These are phyloP conservation scores for Mortierella sp. DNA, from an alignment of 371 early-diverging fungal genomes.

Conservation along the genomic window DNA sequence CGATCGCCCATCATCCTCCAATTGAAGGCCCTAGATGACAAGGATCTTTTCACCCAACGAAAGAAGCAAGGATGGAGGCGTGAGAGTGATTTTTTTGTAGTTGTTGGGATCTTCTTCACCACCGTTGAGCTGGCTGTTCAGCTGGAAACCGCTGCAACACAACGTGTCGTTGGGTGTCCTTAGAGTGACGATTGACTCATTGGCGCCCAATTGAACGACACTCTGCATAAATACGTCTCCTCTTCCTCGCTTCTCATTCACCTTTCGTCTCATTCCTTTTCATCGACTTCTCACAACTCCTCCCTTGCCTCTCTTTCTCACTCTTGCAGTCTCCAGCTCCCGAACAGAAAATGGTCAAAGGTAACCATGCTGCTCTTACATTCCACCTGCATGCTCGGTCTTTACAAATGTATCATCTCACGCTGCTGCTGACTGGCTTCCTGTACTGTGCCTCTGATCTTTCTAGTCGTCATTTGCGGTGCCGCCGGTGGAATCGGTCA, in stretches of 20 bases:
- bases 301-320: neutral
- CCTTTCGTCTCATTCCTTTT: conserved; percentile 1
- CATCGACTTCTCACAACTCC: neutral
- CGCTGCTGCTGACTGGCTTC: too few relatives aligned
- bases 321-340: conserved; percentile 24
- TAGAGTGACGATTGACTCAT: too few relatives aligned
- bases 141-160: too few relatives aligned
- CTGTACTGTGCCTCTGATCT: too few relatives aligned
- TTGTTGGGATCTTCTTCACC: too few relatives aligned
- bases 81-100: too few relatives aligned
- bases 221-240: neutral
- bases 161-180: too few relatives aligned
- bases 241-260: conserved; percentile 2
- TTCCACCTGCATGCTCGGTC: neutral
- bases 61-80: too few relatives aligned
- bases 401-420: neutral
- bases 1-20: too few relatives aligned
- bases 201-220: too few relatives aligned
- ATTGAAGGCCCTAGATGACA: too few relatives aligned
- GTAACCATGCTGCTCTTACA: conserved; percentile 1
- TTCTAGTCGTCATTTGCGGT: conserved; percentile 74
- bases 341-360: conserved; percentile 44
- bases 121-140: neutral
- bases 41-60: too few relatives aligned
- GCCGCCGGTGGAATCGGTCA: conserved; percentile 95